phyloP scores from a whole-genome alignment of 1,284 basidiomycete genomes.

The Jaminaea rosea region DNA sequence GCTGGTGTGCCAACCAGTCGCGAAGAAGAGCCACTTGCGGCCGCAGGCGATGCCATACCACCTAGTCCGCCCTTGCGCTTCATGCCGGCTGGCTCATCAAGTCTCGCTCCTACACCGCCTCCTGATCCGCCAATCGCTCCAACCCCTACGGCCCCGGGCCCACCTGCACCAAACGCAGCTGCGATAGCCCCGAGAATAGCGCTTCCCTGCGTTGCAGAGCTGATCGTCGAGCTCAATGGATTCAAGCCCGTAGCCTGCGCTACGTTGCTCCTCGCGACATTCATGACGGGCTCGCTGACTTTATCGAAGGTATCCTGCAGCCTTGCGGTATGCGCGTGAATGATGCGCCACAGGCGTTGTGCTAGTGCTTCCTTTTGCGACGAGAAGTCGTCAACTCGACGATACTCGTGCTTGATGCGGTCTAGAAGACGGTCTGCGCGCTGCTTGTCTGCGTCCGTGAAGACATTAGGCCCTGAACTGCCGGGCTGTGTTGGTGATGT shows the following conservation, averaged over 20 bases:
- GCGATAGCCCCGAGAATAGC: neutral
- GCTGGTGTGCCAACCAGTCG: too few relatives aligned
- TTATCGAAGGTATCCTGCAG: conserved; percentile 29
- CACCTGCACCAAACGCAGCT: neutral
- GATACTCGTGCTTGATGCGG: conserved; percentile 34
- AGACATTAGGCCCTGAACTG: too few relatives aligned
- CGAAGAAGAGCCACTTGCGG: too few relatives aligned
- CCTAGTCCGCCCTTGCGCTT: too few relatives aligned
- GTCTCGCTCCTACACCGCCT: too few relatives aligned
- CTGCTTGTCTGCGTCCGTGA: conserved; percentile 22
- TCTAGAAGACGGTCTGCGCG: conserved; percentile 38
- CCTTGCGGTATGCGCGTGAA: conserved; percentile 30
- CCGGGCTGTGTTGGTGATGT: too few relatives aligned
- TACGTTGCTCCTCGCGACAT: neutral
- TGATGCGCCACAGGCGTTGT: conserved; percentile 26
- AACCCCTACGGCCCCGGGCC: neutral
- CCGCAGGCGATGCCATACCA: too few relatives aligned
- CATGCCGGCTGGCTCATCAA: too few relatives aligned
- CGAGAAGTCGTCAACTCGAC: conserved; percentile 36
- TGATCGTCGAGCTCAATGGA: neutral
- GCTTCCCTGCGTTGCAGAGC: neutral
- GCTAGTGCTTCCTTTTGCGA: conserved; percentile 32
- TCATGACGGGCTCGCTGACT: conserved; percentile 30
- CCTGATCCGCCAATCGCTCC: too few relatives aligned
- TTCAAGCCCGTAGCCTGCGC: neutral